Conservation (phyloP, 768 basidiomycete genomes). For the Lyophyllum decastes region DNA sequence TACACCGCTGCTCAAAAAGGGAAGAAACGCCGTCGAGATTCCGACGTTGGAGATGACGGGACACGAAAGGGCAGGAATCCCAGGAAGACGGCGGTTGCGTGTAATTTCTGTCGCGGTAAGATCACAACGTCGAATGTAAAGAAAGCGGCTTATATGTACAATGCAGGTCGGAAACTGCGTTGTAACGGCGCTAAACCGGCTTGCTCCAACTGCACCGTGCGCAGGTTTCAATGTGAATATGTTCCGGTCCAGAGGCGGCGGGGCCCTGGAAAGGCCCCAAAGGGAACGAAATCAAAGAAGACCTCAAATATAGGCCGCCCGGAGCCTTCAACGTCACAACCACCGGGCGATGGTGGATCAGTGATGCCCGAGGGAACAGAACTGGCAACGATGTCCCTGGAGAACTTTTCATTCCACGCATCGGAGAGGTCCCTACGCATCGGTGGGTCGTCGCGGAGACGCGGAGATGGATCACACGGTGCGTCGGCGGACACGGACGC, state of each 20-base stretch:
- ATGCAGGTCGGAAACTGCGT: conserved; percentile 68
- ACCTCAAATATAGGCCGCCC: conserved; percentile 17
- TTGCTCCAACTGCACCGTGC: conserved; percentile 63
- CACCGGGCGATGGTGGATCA: conserved; percentile 13
- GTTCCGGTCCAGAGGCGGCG: conserved; percentile 54
- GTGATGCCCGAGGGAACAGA: conserved; percentile 15
- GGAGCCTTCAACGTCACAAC: conserved; percentile 15
- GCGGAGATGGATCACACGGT: conserved; percentile 23
- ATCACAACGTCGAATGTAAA: not conserved
- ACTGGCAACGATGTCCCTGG: conserved; percentile 30
- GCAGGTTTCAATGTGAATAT: conserved; percentile 55
- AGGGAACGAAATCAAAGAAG: conserved; percentile 54
- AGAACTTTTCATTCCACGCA: conserved; percentile 30
- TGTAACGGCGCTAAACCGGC: conserved; percentile 69
- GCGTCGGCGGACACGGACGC: conserved; percentile 35
- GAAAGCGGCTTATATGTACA: not conserved
- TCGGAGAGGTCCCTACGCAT: conserved; percentile 22
- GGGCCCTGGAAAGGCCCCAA: conserved; percentile 76
- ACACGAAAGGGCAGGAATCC: conserved; percentile 28
- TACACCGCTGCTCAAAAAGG: conserved; percentile 21
- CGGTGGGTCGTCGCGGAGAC: conserved; percentile 14
- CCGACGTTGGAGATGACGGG: conserved; percentile 25
- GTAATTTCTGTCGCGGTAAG: conserved; percentile 77
- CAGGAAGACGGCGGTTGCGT: conserved; percentile 65
- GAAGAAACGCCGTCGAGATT: conserved; percentile 30